Percentiles rank a stretch among this genome's conserved stretches.
These are phyloP conservation scores for Fremontodendron californicum DNA, from an alignment of 345 rosid species.

Conservation along the genomic window DNA sequence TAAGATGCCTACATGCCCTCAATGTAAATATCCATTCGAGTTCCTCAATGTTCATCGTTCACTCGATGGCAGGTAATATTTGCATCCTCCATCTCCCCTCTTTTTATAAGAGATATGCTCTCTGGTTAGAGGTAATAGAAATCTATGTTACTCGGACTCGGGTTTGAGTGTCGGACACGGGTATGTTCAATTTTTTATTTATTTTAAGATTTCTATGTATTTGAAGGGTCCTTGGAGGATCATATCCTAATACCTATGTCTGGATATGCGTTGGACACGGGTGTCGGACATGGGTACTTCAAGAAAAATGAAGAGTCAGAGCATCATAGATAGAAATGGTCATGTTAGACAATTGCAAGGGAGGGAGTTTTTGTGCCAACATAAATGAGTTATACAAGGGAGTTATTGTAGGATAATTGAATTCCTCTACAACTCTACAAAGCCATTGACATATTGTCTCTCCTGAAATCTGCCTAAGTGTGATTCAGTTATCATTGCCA, in stretches of 20 bases:
- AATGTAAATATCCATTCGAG: slow-evolving; percentile 85
- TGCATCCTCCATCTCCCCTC: not conserved
- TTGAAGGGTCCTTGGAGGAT: too few relatives aligned
- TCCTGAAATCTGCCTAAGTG: not conserved
- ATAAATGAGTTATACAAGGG: not conserved
- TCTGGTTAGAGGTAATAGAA: not conserved
- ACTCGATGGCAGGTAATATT: slow-evolving; percentile 73
- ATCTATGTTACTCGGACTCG: too few relatives aligned
- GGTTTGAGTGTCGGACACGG: too few relatives aligned
- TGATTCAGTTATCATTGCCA: not conserved
- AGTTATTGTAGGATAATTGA: not conserved
- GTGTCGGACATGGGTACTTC: too few relatives aligned
- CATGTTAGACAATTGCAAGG: too few relatives aligned
- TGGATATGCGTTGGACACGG: too few relatives aligned
- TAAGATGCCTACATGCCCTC: slow-evolving; percentile 78
- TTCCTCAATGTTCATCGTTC: slow-evolving; percentile 74
- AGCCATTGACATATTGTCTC: not conserved
- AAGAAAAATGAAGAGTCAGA: too few relatives aligned
- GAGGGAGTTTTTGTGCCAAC: too few relatives aligned
- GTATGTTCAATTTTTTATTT: too few relatives aligned
- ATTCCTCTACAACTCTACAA: not conserved
- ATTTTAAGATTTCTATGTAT: too few relatives aligned
- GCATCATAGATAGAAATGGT: too few relatives aligned
- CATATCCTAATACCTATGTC: too few relatives aligned
- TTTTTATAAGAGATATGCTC: not conserved